phyloP scores from a whole-genome alignment of 441 rosid genomes.

The Viola pubescens region DNA sequence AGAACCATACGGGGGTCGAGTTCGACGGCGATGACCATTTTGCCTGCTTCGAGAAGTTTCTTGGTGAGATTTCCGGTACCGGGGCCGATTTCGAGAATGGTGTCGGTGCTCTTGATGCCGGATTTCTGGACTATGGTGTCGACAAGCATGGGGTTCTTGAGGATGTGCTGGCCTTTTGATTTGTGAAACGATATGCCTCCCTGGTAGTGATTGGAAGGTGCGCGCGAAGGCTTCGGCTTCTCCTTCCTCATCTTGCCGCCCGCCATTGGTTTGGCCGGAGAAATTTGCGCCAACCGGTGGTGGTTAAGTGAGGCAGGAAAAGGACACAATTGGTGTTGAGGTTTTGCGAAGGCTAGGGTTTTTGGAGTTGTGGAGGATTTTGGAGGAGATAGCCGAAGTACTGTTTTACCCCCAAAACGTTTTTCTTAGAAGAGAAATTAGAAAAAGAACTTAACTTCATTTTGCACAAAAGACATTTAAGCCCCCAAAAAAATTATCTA shows the following conservation, averaged over 20 bases:
- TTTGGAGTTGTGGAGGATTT: no score
- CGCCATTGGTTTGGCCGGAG: constrained; percentile 36
- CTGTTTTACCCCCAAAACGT: no score
- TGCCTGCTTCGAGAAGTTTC: constrained; percentile 85
- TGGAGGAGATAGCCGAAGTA: no score
- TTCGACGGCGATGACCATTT: constrained; percentile 73
- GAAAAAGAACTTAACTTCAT: no score
- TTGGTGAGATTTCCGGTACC: constrained; percentile 88
- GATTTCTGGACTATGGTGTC: constrained; percentile 80
- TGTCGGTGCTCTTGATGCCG: constrained; percentile 73
- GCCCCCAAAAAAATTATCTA: no score
- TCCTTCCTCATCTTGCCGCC: constrained; percentile 83
- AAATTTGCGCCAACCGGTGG: background rate
- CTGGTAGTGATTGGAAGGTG: constrained; percentile 58
- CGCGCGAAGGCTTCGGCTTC: constrained; percentile 43
- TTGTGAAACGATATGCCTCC: constrained; percentile 85
- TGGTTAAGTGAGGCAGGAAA: background rate
- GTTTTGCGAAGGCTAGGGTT: background rate
- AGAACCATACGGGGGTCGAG: constrained; percentile 90
- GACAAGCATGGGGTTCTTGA: constrained; percentile 73
- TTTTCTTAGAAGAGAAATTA: no score
- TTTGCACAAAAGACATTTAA: no score
- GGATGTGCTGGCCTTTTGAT: constrained; percentile 86
- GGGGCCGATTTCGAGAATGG: constrained; percentile 83
- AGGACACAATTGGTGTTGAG: background rate